Evolutionary conservation across 352 stramenopile species (phyloP).

Genomic region (Pythium pyrilobum): DNA sequence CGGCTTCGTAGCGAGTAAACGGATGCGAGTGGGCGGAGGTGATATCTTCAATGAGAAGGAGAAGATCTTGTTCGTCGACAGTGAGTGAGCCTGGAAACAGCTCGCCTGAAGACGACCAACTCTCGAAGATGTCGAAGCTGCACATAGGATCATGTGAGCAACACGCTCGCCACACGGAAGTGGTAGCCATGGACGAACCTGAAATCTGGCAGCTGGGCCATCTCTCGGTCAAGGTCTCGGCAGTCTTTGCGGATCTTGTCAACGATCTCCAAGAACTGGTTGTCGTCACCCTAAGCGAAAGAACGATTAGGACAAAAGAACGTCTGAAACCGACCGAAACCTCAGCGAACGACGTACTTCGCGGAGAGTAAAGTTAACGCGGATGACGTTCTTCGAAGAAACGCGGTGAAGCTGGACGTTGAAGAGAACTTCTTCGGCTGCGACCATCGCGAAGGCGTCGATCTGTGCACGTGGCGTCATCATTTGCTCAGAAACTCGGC

Average conservation of each 20-base stretch:
- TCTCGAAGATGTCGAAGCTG: conserved; percentile 67
- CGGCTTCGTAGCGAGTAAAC: conserved; percentile 58
- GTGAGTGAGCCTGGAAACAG: conserved; percentile 37
- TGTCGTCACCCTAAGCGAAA: conserved; percentile 43
- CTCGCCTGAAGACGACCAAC: conserved; percentile 46
- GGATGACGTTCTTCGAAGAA: conserved; percentile 41
- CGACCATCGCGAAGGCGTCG: conserved; percentile 51
- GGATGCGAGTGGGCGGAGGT: conserved; percentile 35
- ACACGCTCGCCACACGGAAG: conserved; percentile 18
- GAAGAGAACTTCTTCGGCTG: conserved; percentile 66
- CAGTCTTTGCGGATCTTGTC: conserved; percentile 63
- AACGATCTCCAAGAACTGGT: conserved; percentile 60
- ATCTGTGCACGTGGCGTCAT: conserved; percentile 36
- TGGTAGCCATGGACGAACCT: conserved; percentile 28
- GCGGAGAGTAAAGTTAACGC: conserved; percentile 66
- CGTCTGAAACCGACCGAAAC: no score
- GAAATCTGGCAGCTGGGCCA: conserved; percentile 53
- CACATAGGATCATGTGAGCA: conserved; percentile 5
- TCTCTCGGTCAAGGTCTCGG: conserved; percentile 50
- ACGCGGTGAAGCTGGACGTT: conserved; percentile 51
- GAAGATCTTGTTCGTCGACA: conserved; percentile 45
- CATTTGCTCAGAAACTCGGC: conserved; percentile 19
- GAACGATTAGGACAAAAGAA: background rate
- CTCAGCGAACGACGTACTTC: conserved; percentile 38
- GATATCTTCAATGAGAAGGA: conserved; percentile 56